Base-by-base conservation (phyloP, 2,329 filamentous ascomycete genomes). In the Knoxdaviesia capensis region DNA sequence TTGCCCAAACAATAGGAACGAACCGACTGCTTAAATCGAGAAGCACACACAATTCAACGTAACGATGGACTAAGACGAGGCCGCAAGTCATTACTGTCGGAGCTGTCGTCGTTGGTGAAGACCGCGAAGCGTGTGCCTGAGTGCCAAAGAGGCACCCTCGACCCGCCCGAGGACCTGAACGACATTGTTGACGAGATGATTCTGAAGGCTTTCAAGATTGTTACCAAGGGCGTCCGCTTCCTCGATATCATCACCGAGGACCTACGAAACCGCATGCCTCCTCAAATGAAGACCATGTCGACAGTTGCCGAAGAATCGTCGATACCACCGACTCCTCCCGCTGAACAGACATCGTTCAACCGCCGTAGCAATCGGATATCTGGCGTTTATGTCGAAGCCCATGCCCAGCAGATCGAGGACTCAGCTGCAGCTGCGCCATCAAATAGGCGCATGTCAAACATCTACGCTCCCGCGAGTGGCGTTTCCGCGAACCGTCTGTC, bases 161-260 rank as follows among this genome's bases (percentile, higher is more conserved):
- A 62, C 9, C 62, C 67, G 0, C 55, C 61, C 0, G 69, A 78
- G 31, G 68, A 74, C 38, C 65, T 80, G 8, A 84, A 84, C 52
- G 74, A 81, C 50, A 73, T 88, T 44, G 73, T 94, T 44, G 88
- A 96, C 53, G 83, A 94, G 56, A 85, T 96, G 73, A 81, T 96
- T 29, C 63, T 93, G 42, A 90, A 87, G 57, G 87, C 87, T 0
- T 96, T 94, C 64, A 86, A 82, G 54, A 86, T 96, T 41, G 82
- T 94, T n/a, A 88, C 79, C 39, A 78, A 88, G 51, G 86, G 83
- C 9, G 85, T 94, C 30, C 72, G 80, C 38, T 96, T 98, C 53
- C 68, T 94, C 36, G 90, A 98, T 50, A 69, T 88, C 2, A 77
- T 90, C 62, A 78, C 82, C 34, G 80, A 75, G 10, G 72, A 78